A percentile compares a stretch with the other conserved stretches of the same genome.
Conservation (phyloP, 805 yeast genomes). For the Candida anglica region DNA sequence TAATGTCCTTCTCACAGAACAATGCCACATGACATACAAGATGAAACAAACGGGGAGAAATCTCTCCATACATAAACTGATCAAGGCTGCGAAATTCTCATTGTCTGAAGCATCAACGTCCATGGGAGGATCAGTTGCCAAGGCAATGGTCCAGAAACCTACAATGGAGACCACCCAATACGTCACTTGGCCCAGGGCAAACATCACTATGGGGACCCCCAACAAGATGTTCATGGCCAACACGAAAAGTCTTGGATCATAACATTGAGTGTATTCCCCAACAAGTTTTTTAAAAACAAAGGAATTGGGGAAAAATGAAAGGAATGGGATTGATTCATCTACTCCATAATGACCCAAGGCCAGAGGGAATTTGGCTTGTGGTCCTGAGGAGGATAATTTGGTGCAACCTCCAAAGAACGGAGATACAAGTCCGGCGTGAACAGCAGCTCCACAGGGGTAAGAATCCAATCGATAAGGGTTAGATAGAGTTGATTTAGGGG, state of each 20-base stretch:
- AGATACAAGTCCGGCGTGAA: conserved; percentile 78
- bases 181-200: conserved; percentile 38
- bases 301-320: conserved; percentile 72
- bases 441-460: conserved; percentile 84
- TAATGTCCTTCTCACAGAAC: conserved; percentile 49
- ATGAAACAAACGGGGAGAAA: conserved; percentile 73
- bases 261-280: conserved; percentile 45
- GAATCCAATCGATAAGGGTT: conserved; percentile 84
- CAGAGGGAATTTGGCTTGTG: conserved; percentile 41
- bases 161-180: conserved; percentile 60
- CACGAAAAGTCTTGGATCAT: conserved; percentile 63
- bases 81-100: conserved; percentile 52
- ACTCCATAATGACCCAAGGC: conserved; percentile 50
- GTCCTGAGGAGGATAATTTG: conserved; percentile 55
- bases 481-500: conserved; percentile 24
- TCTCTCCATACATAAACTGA: conserved; percentile 71
- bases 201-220: conserved; percentile 58
- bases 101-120: conserved; percentile 50
- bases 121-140: conserved; percentile 79
- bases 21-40: conserved; percentile 64
- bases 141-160: conserved; percentile 80
- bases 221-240: conserved; percentile 55
- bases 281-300: conserved; percentile 51
- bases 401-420: conserved; percentile 80
- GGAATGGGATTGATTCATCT: conserved; percentile 53